Base-by-base conservation (phyloP, 1,139 yeast species). In the Pichia sp. region DNA sequence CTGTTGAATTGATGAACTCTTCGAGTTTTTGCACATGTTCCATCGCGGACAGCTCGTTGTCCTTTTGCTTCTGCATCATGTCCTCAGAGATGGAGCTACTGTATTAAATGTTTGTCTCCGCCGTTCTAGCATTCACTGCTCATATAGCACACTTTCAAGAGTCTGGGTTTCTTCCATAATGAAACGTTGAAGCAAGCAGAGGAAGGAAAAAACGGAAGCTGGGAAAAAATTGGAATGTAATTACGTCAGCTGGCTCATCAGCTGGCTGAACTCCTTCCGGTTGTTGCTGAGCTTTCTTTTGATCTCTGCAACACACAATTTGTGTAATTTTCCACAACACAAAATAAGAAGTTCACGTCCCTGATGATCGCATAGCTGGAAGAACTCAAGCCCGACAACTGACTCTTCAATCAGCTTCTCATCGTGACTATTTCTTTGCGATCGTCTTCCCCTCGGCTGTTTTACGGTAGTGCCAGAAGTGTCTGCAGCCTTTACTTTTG, bases 241-340 rank as follows among this genome's bases (percentile, higher is more conserved):
- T 26, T 40, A 36, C 49, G 49, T 10, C 32, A 15, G 51, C 51
- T 48, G 42, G 43, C 45, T 48, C 51, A 48, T 45, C 51, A 16
- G 26, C 30, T 29, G 47, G 42, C 48, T 44, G 49, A 67, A 67
- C 10, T 32, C 34, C 47, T 49, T 40, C 32, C 57, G 54, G 49
- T 62, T 61, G 11, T 38, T 31, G 1, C 42, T 54, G 1, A 67
- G 50, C 23, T 54, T 50, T 2, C 47, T 47, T 45, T 62, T 61
- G 26, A 67, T 50, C 52, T 67, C 67, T n/a, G 57, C 50, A 1
- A 61, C 50, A 23, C 70, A 45, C 23, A 49, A 8, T 11, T 40
- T n/a, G 11, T 53, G 50, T 41, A 61, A 44, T 47, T 16, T 26
- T 30, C 38, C 16, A 5, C 45, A 15, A 26, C 51, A 47, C 3